These are phyloP conservation scores for Nemania sp. DNA, from an alignment of 2,329 filamentous ascomycete genomes.

Conservation along the genomic window DNA sequence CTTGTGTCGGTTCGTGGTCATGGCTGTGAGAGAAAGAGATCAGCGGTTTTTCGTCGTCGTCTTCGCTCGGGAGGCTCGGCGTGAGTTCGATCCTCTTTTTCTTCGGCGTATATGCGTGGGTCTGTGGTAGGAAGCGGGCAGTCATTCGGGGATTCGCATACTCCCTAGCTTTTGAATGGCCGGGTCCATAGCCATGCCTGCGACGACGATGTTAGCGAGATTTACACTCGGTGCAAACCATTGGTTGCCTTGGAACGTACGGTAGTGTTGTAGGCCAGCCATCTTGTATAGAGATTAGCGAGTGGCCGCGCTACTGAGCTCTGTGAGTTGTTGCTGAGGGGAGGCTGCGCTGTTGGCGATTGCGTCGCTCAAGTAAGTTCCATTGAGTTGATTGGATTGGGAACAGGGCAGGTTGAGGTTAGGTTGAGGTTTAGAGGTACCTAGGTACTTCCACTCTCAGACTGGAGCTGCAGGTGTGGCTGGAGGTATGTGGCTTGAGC, in stretches of 20 bases:
- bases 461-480: too few species aligned
- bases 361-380: constrained; percentile 13
- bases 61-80: not conserved
- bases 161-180: constrained; percentile 51
- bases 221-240: not conserved
- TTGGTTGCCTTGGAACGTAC: constrained; percentile 37
- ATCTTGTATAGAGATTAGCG: constrained; percentile 43
- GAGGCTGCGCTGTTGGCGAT: constrained; percentile 15
- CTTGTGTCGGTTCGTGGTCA: constrained; percentile 83
- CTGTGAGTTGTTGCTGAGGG: constrained; percentile 17
- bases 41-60: not conserved
- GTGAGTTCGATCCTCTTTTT: not conserved
- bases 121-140: not conserved
- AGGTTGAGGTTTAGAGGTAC: not conserved
- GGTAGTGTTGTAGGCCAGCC: constrained; percentile 50
- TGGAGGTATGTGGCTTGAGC: too few species aligned
- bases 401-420: not conserved
- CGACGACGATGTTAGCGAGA: constrained; percentile 37
- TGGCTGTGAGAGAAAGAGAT: constrained; percentile 57
- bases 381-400: constrained; percentile 15
- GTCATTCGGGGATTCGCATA: constrained; percentile 40
- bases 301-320: constrained; percentile 30
- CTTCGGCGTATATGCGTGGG: too few species aligned
- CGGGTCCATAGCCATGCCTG: constrained; percentile 54
- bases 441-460: not conserved